Base-by-base conservation (phyloP, 1,284 basidiomycete species). In the Trichosporon sp. region DNA sequence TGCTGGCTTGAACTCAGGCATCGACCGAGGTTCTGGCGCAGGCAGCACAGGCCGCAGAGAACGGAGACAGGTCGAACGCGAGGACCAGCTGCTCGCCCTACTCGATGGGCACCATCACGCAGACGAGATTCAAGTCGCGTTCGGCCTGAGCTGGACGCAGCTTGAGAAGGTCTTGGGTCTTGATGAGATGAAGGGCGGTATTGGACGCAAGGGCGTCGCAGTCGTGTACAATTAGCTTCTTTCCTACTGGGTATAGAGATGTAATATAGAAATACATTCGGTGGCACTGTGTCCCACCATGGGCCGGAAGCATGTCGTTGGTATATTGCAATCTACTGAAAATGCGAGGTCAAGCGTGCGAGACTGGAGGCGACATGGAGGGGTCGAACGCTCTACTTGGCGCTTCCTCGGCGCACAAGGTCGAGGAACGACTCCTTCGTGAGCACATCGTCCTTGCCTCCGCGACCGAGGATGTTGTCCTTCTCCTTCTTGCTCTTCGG, bases 71-170 rank as follows among this genome's bases (percentile, higher is more conserved):
- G 61, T 69, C 59, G 70, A 71, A 60, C 67, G 74, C 54, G 73
- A 74, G 57, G 73, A 75, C 40, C 88, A 87, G 27, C 73, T 96
- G 37, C 73, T 86, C 23, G 71, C 82, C 4, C 78, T 90, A 63
- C 82, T 96, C 11, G 89, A 96, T 73, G 94, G 93, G 4, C 88
- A 89, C 64, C 92, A 93, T 79, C 90, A 94, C 77, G 89, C 92
- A 1, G 95, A 97, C 77, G 93, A 96, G 78, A 82, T 97, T 56
- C 90, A 90, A 65, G 89, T 91, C 19, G 83, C 76, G 58, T 93
- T 93, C 72, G 87, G 90, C 69, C 86, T 89, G 61, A 88, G 89
- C 5, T 95, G 93, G 93, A 86, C 87, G 4, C 81, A 89, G 65
- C 81, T 97, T 60, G 87, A 92, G 73, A 84, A 85, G 67, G 91